phyloP scores from a whole-genome alignment of 2,329 filamentous ascomycete genomes.

The Colletotrichum liriopes region DNA sequence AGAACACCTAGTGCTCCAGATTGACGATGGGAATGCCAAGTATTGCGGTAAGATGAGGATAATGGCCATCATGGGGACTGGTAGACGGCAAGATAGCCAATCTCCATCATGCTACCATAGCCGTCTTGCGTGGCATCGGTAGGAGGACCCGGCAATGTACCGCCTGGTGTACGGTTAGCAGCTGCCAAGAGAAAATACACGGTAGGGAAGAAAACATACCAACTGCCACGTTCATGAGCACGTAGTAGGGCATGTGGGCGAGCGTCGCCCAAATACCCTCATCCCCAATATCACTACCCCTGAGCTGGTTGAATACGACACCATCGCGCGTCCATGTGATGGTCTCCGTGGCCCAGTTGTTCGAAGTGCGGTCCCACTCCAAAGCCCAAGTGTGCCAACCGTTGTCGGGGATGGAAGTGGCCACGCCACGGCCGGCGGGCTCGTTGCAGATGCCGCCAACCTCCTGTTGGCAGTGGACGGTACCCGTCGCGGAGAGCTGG shows the following conservation, averaged over 20 bases:
- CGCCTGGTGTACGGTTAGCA: conserved; percentile 21
- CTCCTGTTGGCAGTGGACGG: conserved; percentile 65
- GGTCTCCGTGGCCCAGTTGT: conserved; percentile 63
- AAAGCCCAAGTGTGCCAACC: conserved; percentile 67
- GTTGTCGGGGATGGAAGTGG: conserved; percentile 55
- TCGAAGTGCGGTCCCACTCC: conserved; percentile 63
- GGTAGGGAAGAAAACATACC: conserved; percentile 55
- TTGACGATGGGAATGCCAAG: not conserved
- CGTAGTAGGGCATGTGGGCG: conserved; percentile 65
- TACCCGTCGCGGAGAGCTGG: conserved; percentile 61
- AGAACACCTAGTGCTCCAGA: not conserved
- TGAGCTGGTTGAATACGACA: conserved; percentile 58
- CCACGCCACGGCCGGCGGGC: conserved; percentile 58
- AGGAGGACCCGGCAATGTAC: conserved; percentile 60
- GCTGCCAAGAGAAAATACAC: not conserved
- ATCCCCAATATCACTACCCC: conserved; percentile 61
- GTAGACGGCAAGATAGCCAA: conserved; percentile 65
- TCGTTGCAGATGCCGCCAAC: conserved; percentile 67
- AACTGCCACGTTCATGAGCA: conserved; percentile 71
- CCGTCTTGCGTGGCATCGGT: conserved; percentile 62
- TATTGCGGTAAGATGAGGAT: not conserved
- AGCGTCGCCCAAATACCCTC: conserved; percentile 64
- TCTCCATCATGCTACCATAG: conserved; percentile 66
- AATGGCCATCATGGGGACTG: conserved; percentile 24
- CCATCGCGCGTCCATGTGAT: conserved; percentile 68